Base-by-base conservation (phyloP, 768 basidiomycete species). In the Cystofilobasidium capitatum region DNA sequence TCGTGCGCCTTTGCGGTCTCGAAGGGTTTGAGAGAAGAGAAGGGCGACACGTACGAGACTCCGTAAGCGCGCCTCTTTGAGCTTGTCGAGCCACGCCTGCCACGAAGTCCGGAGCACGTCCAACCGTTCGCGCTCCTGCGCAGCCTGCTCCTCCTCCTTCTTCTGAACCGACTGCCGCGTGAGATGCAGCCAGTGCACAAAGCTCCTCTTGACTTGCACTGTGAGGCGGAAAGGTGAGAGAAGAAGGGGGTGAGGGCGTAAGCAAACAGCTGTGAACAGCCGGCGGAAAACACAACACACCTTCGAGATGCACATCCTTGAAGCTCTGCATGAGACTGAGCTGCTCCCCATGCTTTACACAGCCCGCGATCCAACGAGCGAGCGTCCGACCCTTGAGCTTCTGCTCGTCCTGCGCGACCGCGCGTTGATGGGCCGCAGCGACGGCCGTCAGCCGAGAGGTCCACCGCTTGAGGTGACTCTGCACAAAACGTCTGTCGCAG, bases 321-420 rank as follows among this genome's bases (percentile, higher is more conserved):
- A 89, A 88, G 73, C 88, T 90, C 73, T 89, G 86, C 82, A 91
- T 84, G n/a, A 92, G 81, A 71, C 84, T 86, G 3, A 86, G 76
- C 70, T 86, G 84, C 74, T 89, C 87, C 2, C 81, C 81, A 73
- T 88, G 88, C 31, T 84, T 83, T 42, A 80, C 77, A 72, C 81
- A 83, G 42, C 82, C 78, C 8, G 75, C 77, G 73, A 83, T 85
- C 89, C 89, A 91, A 77, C 85, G 87, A 57, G 76, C 79, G 71
- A 88, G 87, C 8, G 82, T 81, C 62, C 74, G 7, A 3, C 12
- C 9, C 8, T 3, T 5, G 49, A 51, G 12, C 8, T 8, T 4
- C 9, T 16, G 22, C 8, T 51, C 49, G 49, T 3, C 24, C 5
- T 51, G 22, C 24, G 12, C 24, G 12, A 12, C 24, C 3, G 49